Base-by-base conservation (phyloP, 169 alveolate species). In the Plasmodium fragile region DNA sequence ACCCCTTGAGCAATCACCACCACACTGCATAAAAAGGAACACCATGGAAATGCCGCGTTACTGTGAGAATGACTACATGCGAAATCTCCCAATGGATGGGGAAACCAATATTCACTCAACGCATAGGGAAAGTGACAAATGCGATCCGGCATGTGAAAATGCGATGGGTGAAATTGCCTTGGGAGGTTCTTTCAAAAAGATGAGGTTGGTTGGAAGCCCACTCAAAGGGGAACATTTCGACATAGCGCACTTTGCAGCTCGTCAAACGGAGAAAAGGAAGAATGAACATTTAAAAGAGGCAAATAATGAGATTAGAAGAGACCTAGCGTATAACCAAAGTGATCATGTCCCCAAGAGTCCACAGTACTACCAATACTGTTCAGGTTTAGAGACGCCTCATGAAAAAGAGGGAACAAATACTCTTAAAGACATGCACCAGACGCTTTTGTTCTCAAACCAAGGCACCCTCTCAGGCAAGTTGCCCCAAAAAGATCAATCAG, bases 41-140 rank as follows among this genome's bases (percentile, higher is more conserved):
- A 25, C 75, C 75, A 65, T 65, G 75, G 75, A 65, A 25, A n/a
- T 65, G 25, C 75, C 75, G 25, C 75, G 36, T 65, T 65, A 25
- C 75, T 22, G 16, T 39, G 36, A 65, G 36, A 36, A 28, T 1
- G 25, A 28, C 75, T 28, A 65, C 36, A 28, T 18, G 8, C 41
- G 36, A 65, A 65, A 25, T 65, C 0, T 25, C n/a, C 75, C 41
- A 65, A 65, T 18, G 75, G n/a, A 22, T 28, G n/a, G 30, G 36
- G 36, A 4, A 16, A 18, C 75, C 41, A 4, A 65, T 22, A 28
- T 65, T 22, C 18, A 65, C 25, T 65, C 75, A 65, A 10, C 36
- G 39, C 13, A 22, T 65, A 5, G 36, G n/a, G 75, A 18, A 65
- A 22, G 75, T 65, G 36, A 16, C 11, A 65, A 65, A 65, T 65